These are phyloP conservation scores for Candida nitratophila DNA, from an alignment of 805 yeast species.

Conservation along the genomic window DNA sequence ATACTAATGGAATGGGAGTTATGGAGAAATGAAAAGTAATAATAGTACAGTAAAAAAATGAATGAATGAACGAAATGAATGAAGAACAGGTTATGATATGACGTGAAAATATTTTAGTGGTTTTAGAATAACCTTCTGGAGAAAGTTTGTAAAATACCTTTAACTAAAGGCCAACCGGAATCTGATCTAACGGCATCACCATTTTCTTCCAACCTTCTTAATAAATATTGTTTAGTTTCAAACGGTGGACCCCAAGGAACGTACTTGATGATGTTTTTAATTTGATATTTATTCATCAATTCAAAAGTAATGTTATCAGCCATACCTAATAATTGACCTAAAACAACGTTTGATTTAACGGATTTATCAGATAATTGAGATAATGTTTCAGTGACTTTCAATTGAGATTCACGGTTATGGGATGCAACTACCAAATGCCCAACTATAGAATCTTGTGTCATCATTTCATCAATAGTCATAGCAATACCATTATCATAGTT, in stretches of 20 bases:
- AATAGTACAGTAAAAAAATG: background rate
- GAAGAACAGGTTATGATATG: no score
- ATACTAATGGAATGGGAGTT: no score
- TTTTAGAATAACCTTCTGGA: constrained; percentile 22
- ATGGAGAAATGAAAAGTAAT: no score
- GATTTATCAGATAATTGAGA: constrained; percentile 13
- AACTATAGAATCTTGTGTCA: constrained; percentile 33
- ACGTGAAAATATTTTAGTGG: no score
- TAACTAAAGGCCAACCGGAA: constrained; percentile 69
- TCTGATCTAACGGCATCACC: constrained; percentile 90
- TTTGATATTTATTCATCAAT: constrained; percentile 56
- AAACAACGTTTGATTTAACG: constrained; percentile 56
- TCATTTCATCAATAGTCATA: constrained; percentile 52
- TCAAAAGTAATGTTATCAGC: constrained; percentile 83
- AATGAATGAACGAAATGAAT: background rate
- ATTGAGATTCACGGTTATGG: constrained; percentile 77
- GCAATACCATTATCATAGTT: constrained; percentile 69
- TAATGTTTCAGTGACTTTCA: constrained; percentile 57
- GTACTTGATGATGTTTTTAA: constrained; percentile 78
- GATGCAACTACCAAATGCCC: constrained; percentile 88
- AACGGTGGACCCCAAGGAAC: constrained; percentile 98
- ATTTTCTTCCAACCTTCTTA: constrained; percentile 89
- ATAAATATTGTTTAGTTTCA: constrained; percentile 84
- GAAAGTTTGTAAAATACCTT: constrained; percentile 38
- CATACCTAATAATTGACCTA: constrained; percentile 94